phyloP scores from a whole-genome alignment of 257 asterid species.

The Voacanga thouarsii region DNA sequence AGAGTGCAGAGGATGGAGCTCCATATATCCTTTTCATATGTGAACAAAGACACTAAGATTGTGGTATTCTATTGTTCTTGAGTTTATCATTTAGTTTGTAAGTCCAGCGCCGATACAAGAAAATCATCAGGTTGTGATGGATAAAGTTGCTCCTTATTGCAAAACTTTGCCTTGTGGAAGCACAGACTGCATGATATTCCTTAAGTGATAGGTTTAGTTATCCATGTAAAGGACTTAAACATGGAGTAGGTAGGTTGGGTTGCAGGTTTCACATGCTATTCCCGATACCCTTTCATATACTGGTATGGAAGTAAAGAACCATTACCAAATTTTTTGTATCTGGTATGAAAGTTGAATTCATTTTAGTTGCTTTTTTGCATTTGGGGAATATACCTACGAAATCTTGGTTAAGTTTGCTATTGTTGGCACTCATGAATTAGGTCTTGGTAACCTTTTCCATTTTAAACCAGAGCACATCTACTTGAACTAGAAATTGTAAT shows the following conservation, averaged over 20 bases:
- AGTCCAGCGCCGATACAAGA: not conserved
- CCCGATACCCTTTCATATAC: not conserved
- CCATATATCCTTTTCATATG: not conserved
- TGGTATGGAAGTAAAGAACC: not conserved
- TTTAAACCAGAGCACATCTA: not conserved
- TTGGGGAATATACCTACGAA: not conserved
- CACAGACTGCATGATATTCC: not conserved
- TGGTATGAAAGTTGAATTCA: not conserved
- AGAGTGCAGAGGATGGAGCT: not conserved
- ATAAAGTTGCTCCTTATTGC: not conserved
- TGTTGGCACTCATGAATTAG: not conserved
- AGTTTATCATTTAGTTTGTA: not conserved
- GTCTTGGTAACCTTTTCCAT: not conserved
- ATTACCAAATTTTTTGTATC: not conserved
- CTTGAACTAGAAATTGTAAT: not conserved
- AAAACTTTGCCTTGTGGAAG: not conserved
- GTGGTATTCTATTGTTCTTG: not conserved
- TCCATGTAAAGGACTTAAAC: no score
- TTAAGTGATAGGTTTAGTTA: not conserved
- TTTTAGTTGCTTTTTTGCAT: not conserved
- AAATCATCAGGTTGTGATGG: not conserved
- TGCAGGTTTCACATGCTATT: no score
- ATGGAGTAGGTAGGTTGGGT: no score
- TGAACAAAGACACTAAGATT: not conserved
- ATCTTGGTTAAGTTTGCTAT: not conserved